These are phyloP conservation scores for Helichrysum umbraculigerum DNA, from an alignment of 129 eudicot species.

Conservation along the genomic window DNA sequence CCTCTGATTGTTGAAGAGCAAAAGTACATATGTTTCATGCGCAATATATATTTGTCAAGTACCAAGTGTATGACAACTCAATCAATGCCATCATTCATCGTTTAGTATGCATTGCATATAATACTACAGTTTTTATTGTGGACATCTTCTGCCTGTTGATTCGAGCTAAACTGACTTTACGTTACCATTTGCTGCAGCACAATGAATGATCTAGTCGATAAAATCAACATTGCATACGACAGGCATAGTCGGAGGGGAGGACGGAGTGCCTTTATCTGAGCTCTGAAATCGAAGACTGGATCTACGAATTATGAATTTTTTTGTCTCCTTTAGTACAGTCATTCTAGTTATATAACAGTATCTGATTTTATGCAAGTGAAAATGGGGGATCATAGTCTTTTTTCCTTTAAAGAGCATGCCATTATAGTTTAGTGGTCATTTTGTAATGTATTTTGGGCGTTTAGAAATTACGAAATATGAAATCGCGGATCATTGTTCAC, in stretches of 20 bases:
- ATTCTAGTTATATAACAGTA: constrained; percentile 9
- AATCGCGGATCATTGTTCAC: neutral
- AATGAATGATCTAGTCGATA: constrained; percentile 95
- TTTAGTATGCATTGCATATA: neutral
- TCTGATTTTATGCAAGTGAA: constrained; percentile 11
- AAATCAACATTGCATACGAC: constrained; percentile 89
- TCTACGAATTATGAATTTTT: constrained; percentile 19
- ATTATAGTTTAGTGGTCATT: constrained; percentile 17
- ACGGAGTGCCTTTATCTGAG: constrained; percentile 75
- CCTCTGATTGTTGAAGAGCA: neutral
- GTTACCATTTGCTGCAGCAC: constrained; percentile 51
- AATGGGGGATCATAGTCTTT: constrained; percentile 13
- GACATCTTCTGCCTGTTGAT: neutral
- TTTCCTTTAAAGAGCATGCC: constrained; percentile 9
- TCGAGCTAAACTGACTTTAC: neutral
- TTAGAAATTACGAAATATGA: neutral
- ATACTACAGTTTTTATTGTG: neutral
- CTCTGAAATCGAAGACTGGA: neutral
- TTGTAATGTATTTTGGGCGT: constrained; percentile 14
- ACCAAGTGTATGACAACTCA: neutral
- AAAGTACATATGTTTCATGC: neutral
- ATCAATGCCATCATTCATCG: neutral
- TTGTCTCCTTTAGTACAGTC: constrained; percentile 19
- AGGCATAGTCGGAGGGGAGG: constrained; percentile 91
- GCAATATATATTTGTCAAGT: neutral